Base-by-base conservation (phyloP, 352 stramenopile species). In the Globisporangium paddicum region DNA sequence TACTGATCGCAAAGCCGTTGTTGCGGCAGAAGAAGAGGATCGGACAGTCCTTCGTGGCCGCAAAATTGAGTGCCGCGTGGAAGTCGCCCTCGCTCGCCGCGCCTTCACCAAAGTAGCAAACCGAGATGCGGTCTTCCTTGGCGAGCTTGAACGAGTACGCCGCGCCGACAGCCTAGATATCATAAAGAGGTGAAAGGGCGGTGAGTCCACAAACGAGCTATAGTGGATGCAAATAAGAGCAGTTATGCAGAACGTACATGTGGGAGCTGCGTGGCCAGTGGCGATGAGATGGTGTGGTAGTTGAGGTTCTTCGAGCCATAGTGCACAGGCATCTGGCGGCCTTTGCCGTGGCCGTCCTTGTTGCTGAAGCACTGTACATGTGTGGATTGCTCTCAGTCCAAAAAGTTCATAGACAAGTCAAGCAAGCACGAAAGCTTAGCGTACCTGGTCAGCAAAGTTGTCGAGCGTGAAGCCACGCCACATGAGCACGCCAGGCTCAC, bases 1-100 rank as follows among this genome's bases (percentile, higher is more conserved):
- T 99, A 56, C 86, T 96, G 62, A 99, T 99, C 6, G 97, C 97
- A 69, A 98, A 99, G 8, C 97, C 96, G 72, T 99, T 99, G 78
- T 99, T 99, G 14, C 97, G 82, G 66, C 95, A 98, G 69, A 99
- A 93, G 69, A 99, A 99, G 5, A 99, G 79, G 41, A 99, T 90
- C 6, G 97, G 97, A 16, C 83, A 91, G 35, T 98, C 87, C 44
- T 98, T 93, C 1, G 96, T 99, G 0, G 97, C 81, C 0, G 96
- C 95, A 88, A 99, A 98, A 67, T 99, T 99, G 47, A 99, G 69
- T 14, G 82, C 85, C 6, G 96, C 96, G 64, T 99, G 97, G 70
- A 99, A 98, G 64, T 99, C 97, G 21, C 96, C 93, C 55, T 98
- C 97, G 47, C 89, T 98, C 6, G 97, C 96, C 18, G 96, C 96